Evolutionary conservation across 2,329 filamentous ascomycete genomes (phyloP), one percentile per base, ranked within the genome.

Genomic region (Hansfordia pulvinata): DNA sequence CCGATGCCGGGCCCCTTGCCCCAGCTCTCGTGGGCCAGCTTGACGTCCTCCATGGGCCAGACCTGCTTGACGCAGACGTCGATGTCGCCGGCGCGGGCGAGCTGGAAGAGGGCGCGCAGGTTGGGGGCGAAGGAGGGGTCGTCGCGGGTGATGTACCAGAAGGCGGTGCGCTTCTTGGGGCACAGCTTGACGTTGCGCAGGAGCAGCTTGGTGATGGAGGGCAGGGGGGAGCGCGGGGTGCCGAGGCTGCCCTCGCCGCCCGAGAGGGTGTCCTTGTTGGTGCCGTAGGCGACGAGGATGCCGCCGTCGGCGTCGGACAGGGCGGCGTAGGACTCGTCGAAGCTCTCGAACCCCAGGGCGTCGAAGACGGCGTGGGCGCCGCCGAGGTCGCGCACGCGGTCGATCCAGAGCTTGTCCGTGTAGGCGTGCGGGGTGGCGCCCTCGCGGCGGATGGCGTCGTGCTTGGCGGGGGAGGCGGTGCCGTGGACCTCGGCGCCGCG

Each of bases 281-380:
- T 47, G 3, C 53, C 54, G 25, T 46, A 59, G 2, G 43, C 54
- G 2, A 59, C 49, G 3, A 59, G 39, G 19, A 52, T 42, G n/a
- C 57, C 59, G n/a, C 23, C 23, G 23, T 5, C 16, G 15, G 14
- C 23, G 23, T 17, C 23, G 13, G 17, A 16, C 14, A 24, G 23
- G 15, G 14, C 23, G 23, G 14, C 42, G 44, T 51, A 65, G 8
- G 54, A 59, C 36, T 66, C 61, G 30, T 64, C 59, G 36, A 50
- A 66, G 32, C 58, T 61, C 33, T 64, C 58, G 34, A 57, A 63
- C 20, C 60, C 61, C 3, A 66, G 52, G 0, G 62, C 46, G 15
- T 66, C 63, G 24, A 59, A 63, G 12, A 62, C 54, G 12, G 51
- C 53, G 28, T 64, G 52, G 1, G 50, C 60, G 12, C 62, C 61